These are phyloP conservation scores for Stentor coeruleus DNA, from an alignment of 73 alveolate genomes.

Conservation along the genomic window DNA sequence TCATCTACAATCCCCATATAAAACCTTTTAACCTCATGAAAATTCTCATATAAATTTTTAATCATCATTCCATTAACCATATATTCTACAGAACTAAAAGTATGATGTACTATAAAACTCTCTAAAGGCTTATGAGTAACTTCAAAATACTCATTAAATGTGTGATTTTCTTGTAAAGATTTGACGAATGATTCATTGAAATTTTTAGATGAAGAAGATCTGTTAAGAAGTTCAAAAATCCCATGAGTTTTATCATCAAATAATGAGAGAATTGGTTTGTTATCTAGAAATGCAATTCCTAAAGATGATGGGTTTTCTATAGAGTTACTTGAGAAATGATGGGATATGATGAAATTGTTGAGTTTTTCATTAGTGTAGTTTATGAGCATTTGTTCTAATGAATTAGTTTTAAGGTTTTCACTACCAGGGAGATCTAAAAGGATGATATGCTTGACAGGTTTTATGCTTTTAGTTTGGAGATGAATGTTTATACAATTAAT, in stretches of 20 bases:
- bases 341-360: neutral
- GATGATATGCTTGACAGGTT: neutral
- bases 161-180: neutral
- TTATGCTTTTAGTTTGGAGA: neutral
- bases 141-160: neutral
- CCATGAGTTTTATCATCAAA: neutral
- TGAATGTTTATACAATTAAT: conserved; percentile 51
- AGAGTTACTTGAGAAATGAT: neutral
- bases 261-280: neutral
- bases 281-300: neutral
- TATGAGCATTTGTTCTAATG: neutral
- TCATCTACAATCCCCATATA: conserved; percentile 48
- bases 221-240: neutral
- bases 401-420: too few relatives aligned
- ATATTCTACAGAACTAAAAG: neutral
- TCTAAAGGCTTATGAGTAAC: neutral
- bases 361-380: neutral
- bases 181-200: neutral
- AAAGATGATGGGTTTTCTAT: neutral
- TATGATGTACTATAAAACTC: neutral
- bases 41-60: conserved; percentile 71
- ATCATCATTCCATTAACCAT: conserved; percentile 50
- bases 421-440: neutral
- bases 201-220: neutral
- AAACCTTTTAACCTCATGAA: conserved; percentile 32